Conservation (phyloP, 345 rosid genomes). For the Theobroma cacao region DNA sequence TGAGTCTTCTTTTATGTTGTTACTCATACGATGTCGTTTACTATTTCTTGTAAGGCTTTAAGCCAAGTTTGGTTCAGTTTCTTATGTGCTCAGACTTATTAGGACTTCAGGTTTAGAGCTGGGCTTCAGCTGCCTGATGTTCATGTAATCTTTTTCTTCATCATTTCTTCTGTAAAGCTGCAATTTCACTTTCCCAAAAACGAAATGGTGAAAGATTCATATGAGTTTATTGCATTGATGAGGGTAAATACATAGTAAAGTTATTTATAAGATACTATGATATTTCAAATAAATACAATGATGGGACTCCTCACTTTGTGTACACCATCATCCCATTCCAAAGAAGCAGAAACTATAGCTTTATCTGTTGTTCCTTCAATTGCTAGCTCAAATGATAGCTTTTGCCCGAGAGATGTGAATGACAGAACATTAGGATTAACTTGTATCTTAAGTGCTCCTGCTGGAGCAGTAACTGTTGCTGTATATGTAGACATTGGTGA, state of each 20-base stretch:
- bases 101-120: neutral
- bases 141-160: too few species aligned
- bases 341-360: conserved; percentile 24
- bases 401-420: conserved; percentile 20
- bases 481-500: conserved; percentile 21
- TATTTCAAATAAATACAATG: conserved; percentile 2
- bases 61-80: too few species aligned
- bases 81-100: neutral
- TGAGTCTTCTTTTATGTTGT: too few species aligned
- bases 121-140: neutral
- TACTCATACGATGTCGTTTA: too few species aligned
- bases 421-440: conserved; percentile 24
- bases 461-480: conserved; percentile 9
- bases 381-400: conserved; percentile 19
- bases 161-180: too few species aligned
- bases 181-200: neutral
- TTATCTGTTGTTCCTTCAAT: conserved; percentile 13
- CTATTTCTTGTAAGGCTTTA: too few species aligned
- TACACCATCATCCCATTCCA: conserved; percentile 35
- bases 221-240: too few species aligned
- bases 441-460: conserved; percentile 18
- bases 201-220: too few species aligned
- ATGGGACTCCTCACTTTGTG: conserved; percentile 41
- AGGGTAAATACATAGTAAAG: too few species aligned
- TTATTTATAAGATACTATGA: neutral